Base-by-base conservation (phyloP, 805 yeast species). In the Clavispora asparagi region DNA sequence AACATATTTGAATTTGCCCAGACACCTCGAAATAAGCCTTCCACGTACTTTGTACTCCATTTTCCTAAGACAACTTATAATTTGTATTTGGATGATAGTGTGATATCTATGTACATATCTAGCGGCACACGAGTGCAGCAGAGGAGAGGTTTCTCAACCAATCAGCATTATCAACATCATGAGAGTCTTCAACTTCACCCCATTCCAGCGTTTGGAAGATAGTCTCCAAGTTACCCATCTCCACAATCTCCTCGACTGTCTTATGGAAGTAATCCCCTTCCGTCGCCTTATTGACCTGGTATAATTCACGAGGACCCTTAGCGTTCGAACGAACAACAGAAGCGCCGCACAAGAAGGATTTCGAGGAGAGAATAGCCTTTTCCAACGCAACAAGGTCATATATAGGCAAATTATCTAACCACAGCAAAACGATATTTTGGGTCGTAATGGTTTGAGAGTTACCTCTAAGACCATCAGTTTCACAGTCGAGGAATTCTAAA, bases 101-200 rank as follows among this genome's bases (percentile, higher is more conserved):
- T 9, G 25, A 33, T 33, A 10, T n/a, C 41, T 37, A 42, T 42
- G n/a, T 37, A 42, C 45, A 39, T 25, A 16, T 17, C 33, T 36
- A 64, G 43, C 63, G 64, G 46, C 70, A 63, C 39, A 70, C 60
- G 27, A 71, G 58, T 4, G 91, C 85, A 27, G 96, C 91, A 53
- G 89, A 78, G 31, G 92, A 82, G 40, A 94, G 76, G 58, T 83
- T 82, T 65, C 97, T 82, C 58, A 88, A 74, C 57, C 95, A 76
- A 56, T 94, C 97, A 35, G 83, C 95, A 64, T 85, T 84, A 58
- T 88, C 95, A n/a, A 94, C 97, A 63, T 94, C 99, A 62, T 94
- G 99, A 2, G 98, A 89, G 60, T 94, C 99, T 68, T 94, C 98
- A 23, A 92, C 98, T 65, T 92, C 97, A 29, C 99, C 99, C 99